Evolutionary conservation across 2,329 filamentous ascomycete genomes (phyloP).

Genomic region (Cordyceps pruinosa): DNA sequence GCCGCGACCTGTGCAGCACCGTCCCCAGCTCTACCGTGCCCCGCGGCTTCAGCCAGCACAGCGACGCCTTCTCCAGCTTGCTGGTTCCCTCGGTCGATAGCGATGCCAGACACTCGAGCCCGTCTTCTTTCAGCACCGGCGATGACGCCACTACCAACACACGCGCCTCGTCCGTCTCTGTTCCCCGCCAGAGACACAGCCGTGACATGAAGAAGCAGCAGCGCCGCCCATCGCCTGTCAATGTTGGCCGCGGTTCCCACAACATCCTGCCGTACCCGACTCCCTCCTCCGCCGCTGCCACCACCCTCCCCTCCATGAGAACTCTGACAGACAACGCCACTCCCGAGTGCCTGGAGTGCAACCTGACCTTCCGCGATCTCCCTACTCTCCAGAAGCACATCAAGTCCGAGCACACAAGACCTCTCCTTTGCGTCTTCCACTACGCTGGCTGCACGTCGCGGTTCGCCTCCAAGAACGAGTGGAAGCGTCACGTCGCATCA

Average conservation of each 20-base stretch:
- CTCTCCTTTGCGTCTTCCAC: conserved; percentile 71
- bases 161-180: conserved; percentile 5
- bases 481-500: conserved; percentile 81
- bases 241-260: neutral
- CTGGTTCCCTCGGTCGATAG: neutral
- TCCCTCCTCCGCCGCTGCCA: neutral
- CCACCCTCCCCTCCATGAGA: neutral
- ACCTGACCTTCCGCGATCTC: conserved; percentile 37
- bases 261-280: conserved; percentile 2
- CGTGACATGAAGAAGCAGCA: neutral
- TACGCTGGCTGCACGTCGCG: conserved; percentile 67
- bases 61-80: conserved; percentile 4
- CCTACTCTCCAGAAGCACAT: conserved; percentile 41
- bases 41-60: conserved; percentile 11
- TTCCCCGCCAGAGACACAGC: conserved; percentile 6
- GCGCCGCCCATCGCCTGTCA: conserved; percentile 1
- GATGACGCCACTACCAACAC: conserved; percentile 9
- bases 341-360: conserved; percentile 12
- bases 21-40: neutral
- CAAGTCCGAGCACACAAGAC: conserved; percentile 48
- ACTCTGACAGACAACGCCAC: neutral
- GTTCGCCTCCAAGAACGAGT: conserved; percentile 84
- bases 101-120: conserved; percentile 12
- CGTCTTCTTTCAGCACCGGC: conserved; percentile 9
- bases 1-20: neutral